phyloP scores from a whole-genome alignment of 345 rosid species.

The Schrenkiella parvula region DNA sequence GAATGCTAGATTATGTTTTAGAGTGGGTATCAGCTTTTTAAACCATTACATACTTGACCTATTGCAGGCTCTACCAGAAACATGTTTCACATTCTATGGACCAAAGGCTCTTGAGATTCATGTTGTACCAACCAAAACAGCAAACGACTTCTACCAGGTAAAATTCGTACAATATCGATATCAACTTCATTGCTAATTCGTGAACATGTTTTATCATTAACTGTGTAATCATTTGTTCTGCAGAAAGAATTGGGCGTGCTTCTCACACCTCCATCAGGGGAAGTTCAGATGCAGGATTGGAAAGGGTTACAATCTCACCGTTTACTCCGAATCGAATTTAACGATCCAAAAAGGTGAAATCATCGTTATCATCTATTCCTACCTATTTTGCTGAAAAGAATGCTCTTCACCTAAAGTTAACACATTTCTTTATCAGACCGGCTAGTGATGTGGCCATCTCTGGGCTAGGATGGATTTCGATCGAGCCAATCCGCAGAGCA shows the following conservation, averaged over 20 bases:
- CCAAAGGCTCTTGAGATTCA: conserved; percentile 80
- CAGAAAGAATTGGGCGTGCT: conserved; percentile 77
- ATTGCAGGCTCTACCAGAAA: conserved; percentile 79
- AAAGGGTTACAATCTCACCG: conserved; percentile 64
- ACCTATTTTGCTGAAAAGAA: background rate
- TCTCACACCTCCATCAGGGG: conserved; percentile 76
- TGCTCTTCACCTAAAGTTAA: background rate
- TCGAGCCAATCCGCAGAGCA: conserved; percentile 53
- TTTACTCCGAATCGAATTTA: conserved; percentile 48
- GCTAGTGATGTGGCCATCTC: conserved; percentile 88
- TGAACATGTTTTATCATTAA: background rate
- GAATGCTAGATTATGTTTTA: background rate
- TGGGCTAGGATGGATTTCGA: conserved; percentile 86
- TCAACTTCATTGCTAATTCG: background rate
- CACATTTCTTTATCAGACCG: conserved; percentile 48
- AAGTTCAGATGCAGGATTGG: conserved; percentile 55
- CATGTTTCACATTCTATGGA: conserved; percentile 81
- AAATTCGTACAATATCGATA: background rate
- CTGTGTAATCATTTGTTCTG: conserved; percentile 12
- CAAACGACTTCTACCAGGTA: conserved; percentile 76
- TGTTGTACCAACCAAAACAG: conserved; percentile 59
- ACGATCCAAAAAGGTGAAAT: conserved; percentile 52
- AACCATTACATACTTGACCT: conserved; percentile 4
- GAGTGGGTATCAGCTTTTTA: background rate
- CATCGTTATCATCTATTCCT: background rate